phyloP scores from a whole-genome alignment of 1,284 basidiomycete species.

The Phellopilus nigrolimitatus region DNA sequence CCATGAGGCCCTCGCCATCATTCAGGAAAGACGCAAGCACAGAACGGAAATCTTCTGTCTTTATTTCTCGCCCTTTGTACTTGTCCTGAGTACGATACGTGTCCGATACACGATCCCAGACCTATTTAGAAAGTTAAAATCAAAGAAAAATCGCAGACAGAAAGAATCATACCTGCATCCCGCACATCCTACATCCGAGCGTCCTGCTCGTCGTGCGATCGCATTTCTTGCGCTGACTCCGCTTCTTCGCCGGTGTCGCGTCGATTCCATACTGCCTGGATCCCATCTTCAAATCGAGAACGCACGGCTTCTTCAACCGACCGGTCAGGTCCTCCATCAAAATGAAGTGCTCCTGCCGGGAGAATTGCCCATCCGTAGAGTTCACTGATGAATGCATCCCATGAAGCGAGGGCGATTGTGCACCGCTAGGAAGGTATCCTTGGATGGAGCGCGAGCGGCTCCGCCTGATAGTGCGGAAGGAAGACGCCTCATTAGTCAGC shows the following conservation, averaged over 20 bases:
- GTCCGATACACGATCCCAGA: conserved; percentile 82
- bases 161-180: conserved; percentile 84
- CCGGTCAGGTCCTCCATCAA: conserved; percentile 99
- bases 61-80: conserved; percentile 90
- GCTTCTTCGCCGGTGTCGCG: conserved; percentile 89
- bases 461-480: conserved; percentile 36
- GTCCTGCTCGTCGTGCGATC: conserved; percentile 91
- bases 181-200: conserved; percentile 91
- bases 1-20: conserved; percentile 79
- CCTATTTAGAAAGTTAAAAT: conserved; percentile 42
- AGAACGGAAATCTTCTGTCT: conserved; percentile 78
- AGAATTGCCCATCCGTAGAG: conserved; percentile 24
- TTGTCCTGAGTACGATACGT: conserved; percentile 95
- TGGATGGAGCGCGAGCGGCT: conserved; percentile 53
- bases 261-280: conserved; percentile 98
- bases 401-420: conserved; percentile 16
- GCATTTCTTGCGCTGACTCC: conserved; percentile 97
- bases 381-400: conserved; percentile 18
- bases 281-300: conserved; percentile 99
- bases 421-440: conserved; percentile 18
- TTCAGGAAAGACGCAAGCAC: conserved; percentile 83
- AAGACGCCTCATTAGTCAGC: conserved; percentile 13
- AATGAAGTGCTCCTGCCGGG: conserved; percentile 95
- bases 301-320: conserved; percentile 88
- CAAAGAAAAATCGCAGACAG: conserved; percentile 8